These are phyloP conservation scores for Vanilla planifolia DNA, from an alignment of 106 monocot genomes.

Conservation along the genomic window DNA sequence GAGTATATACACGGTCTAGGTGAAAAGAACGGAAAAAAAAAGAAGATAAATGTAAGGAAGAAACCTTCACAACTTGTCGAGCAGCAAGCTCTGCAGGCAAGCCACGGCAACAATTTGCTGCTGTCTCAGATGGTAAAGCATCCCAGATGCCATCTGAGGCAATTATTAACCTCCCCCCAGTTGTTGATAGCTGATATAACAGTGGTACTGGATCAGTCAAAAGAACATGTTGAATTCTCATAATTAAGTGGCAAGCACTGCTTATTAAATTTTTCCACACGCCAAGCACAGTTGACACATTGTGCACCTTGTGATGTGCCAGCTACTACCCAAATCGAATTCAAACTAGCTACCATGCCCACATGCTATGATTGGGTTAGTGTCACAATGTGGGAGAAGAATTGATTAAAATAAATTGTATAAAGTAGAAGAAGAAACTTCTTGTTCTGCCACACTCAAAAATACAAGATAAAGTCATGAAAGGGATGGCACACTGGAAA, in stretches of 20 bases:
- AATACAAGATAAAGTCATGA: neutral
- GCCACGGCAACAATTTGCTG: constrained; percentile 77
- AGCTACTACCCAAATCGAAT: neutral
- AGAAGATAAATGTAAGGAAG: neutral
- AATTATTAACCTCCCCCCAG: constrained; percentile 87
- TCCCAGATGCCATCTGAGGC: constrained; percentile 99
- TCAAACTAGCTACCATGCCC: too few relatives aligned
- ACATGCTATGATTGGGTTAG: neutral
- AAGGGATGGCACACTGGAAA: neutral
- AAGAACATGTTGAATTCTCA: neutral
- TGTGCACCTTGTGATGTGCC: neutral
- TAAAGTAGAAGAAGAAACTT: too few relatives aligned
- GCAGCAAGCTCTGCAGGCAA: constrained; percentile 93
- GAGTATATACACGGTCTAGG: neutral
- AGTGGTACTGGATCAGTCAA: neutral
- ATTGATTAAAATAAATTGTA: too few relatives aligned
- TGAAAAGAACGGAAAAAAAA: neutral
- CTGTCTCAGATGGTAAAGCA: constrained; percentile 66
- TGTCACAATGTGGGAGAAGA: too few relatives aligned
- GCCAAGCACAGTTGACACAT: neutral
- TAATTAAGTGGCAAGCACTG: neutral
- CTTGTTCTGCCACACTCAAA: too few relatives aligned
- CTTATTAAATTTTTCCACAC: neutral
- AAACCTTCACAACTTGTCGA: constrained; percentile 84
- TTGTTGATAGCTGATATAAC: constrained; percentile 45